Conservation (phyloP, 2,329 filamentous ascomycete species). For the Akanthomyces muscarius region DNA sequence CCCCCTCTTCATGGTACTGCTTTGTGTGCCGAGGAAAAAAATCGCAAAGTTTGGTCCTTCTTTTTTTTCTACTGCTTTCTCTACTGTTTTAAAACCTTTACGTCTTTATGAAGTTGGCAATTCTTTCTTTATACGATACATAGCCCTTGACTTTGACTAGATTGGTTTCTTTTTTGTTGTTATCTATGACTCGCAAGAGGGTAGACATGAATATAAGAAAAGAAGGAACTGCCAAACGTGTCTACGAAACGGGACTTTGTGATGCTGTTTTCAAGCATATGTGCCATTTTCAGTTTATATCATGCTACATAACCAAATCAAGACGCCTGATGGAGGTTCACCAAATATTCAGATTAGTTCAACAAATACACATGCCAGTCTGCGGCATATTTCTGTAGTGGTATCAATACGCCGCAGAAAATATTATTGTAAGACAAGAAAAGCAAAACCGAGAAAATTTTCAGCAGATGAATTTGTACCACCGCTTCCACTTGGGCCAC, state of each 20-base stretch:
- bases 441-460: background rate
- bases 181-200: slow-evolving; percentile 4
- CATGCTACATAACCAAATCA: background rate
- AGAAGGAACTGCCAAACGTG: background rate
- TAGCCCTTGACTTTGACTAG: slow-evolving; percentile 10
- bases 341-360: background rate
- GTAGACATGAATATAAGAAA: slow-evolving; percentile 5
- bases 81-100: background rate
- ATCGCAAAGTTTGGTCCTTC: background rate
- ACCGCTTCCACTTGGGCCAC: slow-evolving; percentile 74
- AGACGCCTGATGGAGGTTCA: background rate
- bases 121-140: slow-evolving; percentile 3
- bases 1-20: background rate
- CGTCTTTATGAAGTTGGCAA: slow-evolving; percentile 7
- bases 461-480: slow-evolving; percentile 71
- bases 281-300: background rate
- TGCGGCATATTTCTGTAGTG: background rate
- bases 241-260: background rate
- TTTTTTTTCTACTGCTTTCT: background rate
- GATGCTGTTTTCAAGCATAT: background rate
- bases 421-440: background rate
- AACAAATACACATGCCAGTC: background rate
- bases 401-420: background rate
- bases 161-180: background rate
- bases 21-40: background rate